Conservation (phyloP, 2,329 filamentous ascomycete species). For the Aspergillus luchuensis region DNA sequence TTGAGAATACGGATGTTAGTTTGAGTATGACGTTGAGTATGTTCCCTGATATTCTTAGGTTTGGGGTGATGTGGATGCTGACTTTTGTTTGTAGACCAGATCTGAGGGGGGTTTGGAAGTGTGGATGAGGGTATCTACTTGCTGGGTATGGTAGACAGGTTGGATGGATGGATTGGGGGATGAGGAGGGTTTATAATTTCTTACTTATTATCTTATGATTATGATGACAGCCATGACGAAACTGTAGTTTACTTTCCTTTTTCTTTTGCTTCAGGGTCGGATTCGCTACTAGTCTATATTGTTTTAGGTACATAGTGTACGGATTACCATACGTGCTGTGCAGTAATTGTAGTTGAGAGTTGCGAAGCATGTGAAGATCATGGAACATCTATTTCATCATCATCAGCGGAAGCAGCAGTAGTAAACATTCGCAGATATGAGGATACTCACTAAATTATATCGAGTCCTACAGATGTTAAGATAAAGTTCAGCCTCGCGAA, state of each 20-base stretch:
- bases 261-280: neutral
- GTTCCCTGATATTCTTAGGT: too few species aligned
- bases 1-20: constrained; percentile 81
- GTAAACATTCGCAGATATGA: too few species aligned
- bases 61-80: too few species aligned
- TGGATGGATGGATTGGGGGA: neutral
- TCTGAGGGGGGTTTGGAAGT: neutral
- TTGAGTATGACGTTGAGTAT: constrained; percentile 69
- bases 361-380: too few species aligned
- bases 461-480: too few species aligned
- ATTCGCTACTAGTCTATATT: neutral
- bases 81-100: constrained; percentile 3
- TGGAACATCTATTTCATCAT: too few species aligned
- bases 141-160: neutral
- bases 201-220: neutral
- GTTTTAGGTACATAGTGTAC: too few species aligned
- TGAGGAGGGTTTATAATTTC: neutral
- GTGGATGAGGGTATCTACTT: neutral
- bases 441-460: too few species aligned
- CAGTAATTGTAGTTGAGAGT: too few species aligned
- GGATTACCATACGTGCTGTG: too few species aligned
- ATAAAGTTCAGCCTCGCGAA: too few species aligned
- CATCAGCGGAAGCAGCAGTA: too few species aligned
- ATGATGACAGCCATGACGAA: neutral
- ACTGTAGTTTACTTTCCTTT: neutral